phyloP scores from a whole-genome alignment of 495 filamentous ascomycete species.

The Geoglossum glabrum region DNA sequence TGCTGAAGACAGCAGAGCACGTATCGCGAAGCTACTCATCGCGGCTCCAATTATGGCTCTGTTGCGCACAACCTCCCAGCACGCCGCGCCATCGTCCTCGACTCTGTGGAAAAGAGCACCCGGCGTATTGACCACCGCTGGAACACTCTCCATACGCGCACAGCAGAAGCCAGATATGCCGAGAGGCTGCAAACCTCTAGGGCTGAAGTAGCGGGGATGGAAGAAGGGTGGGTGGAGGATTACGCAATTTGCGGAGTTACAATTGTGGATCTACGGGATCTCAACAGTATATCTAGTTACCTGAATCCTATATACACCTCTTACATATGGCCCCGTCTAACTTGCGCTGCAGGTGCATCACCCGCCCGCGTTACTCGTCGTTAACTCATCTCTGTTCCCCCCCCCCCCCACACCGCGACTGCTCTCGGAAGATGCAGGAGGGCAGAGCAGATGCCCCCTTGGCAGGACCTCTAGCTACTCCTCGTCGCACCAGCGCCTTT shows the following conservation, averaged over 20 bases:
- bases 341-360: slow-evolving; percentile 24
- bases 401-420: too few relatives aligned
- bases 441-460: slow-evolving; percentile 45
- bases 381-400: too few relatives aligned
- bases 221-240: slow-evolving; percentile 41
- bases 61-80: slow-evolving; percentile 30
- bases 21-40: slow-evolving; percentile 33
- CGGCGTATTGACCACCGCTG: slow-evolving; percentile 48
- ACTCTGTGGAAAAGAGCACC: slow-evolving; percentile 38
- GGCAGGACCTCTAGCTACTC: slow-evolving; percentile 42
- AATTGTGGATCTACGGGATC: slow-evolving; percentile 55
- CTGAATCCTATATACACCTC: background rate
- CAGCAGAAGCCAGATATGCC: slow-evolving; percentile 61
- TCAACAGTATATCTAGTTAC: slow-evolving; percentile 43
- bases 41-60: slow-evolving; percentile 31
- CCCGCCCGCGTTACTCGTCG: slow-evolving; percentile 57
- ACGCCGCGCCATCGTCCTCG: slow-evolving; percentile 23
- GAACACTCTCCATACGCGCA: slow-evolving; percentile 50
- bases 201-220: slow-evolving; percentile 42
- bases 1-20: slow-evolving; percentile 27
- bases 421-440: too few relatives aligned
- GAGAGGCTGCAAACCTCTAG: slow-evolving; percentile 67
- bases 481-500: slow-evolving; percentile 22
- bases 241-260: slow-evolving; percentile 60
- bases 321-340: background rate